Conservation (phyloP, 495 filamentous ascomycete genomes). For the Penicillium parvum region DNA sequence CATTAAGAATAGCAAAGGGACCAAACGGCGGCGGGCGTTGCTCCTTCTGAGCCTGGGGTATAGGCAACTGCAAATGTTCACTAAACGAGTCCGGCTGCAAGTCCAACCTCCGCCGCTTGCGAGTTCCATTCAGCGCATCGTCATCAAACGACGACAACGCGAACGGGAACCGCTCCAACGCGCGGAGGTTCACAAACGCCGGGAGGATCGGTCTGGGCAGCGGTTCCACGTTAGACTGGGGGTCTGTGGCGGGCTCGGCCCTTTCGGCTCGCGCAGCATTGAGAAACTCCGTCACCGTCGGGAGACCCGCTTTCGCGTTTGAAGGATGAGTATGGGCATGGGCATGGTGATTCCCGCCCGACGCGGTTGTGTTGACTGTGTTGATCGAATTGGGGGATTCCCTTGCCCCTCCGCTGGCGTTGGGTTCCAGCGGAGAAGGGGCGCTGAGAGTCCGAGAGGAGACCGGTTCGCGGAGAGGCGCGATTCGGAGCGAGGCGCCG, state of each 20-base stretch:
- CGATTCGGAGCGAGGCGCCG: slow-evolving; percentile 46
- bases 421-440: slow-evolving; percentile 46
- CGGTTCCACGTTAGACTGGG: slow-evolving; percentile 31
- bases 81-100: slow-evolving; percentile 41
- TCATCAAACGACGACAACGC: slow-evolving; percentile 42
- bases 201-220: slow-evolving; percentile 43
- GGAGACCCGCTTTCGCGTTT: slow-evolving; percentile 22
- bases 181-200: slow-evolving; percentile 45
- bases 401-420: slow-evolving; percentile 34
- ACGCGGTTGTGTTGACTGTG: too few species aligned
- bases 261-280: slow-evolving; percentile 35
- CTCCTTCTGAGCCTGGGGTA: slow-evolving; percentile 43
- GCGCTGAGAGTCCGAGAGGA: slow-evolving; percentile 40
- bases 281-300: slow-evolving; percentile 34
- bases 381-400: too few species aligned
- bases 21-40: slow-evolving; percentile 47
- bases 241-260: slow-evolving; percentile 27
- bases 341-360: too few species aligned
- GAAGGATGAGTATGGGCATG: slow-evolving; percentile 26
- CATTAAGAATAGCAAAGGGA: slow-evolving; percentile 63
- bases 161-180: slow-evolving; percentile 43
- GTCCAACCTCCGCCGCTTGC: slow-evolving; percentile 42
- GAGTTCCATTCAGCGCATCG: slow-evolving; percentile 29
- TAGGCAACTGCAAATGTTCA: slow-evolving; percentile 49
- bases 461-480: slow-evolving; percentile 46